Conservation (phyloP, 345 rosid species). For the Hibiscus syriacus region DNA sequence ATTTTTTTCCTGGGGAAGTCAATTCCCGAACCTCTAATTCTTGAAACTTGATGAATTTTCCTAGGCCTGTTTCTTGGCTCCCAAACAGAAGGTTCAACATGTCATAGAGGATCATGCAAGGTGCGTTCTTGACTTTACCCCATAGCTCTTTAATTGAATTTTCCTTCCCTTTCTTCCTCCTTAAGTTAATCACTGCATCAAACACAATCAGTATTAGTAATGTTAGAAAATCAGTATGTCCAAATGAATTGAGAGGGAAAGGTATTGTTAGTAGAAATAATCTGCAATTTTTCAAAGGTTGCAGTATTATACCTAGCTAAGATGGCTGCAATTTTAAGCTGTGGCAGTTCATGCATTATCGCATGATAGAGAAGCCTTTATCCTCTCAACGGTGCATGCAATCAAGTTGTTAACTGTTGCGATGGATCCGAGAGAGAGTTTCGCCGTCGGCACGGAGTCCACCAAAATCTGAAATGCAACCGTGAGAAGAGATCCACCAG, state of each 20-base stretch:
- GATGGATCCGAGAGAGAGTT: slow-evolving; percentile 62
- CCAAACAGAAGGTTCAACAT: neutral
- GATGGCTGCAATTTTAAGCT: neutral
- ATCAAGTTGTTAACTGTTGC: slow-evolving; percentile 75
- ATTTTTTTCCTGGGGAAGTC: slow-evolving; percentile 38
- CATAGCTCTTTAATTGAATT: neutral
- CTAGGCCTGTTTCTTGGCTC: neutral
- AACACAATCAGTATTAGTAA: neutral
- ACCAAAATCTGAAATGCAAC: slow-evolving; percentile 76
- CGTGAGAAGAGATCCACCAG: slow-evolving; percentile 68
- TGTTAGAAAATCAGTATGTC: too few species aligned
- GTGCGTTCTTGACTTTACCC: slow-evolving; percentile 94
- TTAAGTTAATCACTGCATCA: slow-evolving; percentile 24
- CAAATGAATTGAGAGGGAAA: too few species aligned
- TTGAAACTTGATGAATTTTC: slow-evolving; percentile 6
- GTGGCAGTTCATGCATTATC: slow-evolving; percentile 21
- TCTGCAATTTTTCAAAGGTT: neutral
- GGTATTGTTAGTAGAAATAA: neutral
- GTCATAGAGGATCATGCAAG: slow-evolving; percentile 40
- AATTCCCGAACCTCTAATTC: slow-evolving; percentile 76
- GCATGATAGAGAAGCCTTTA: slow-evolving; percentile 44
- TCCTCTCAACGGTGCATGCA: slow-evolving; percentile 55
- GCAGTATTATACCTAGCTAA: slow-evolving; percentile 4
- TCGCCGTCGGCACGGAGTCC: slow-evolving; percentile 43
- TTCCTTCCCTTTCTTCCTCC: slow-evolving; percentile 11